Base-by-base conservation (phyloP, 371 early-diverging fungal genomes). In the Basidiobolus heterosporus region DNA sequence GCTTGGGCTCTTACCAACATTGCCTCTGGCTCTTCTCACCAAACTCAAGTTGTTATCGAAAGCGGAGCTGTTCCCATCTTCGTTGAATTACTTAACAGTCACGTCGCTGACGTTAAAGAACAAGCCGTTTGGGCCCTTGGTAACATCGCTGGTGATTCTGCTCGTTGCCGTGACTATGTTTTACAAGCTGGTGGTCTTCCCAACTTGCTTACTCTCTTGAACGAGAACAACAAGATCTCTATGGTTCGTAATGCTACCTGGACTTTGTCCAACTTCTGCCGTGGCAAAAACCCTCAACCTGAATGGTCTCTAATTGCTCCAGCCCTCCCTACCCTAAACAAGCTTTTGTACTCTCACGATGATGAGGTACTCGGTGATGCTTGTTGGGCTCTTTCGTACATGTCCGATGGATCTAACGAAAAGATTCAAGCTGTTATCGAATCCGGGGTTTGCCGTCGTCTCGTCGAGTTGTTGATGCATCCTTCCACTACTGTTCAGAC, bases 1-100 rank as follows among this genome's bases (percentile, higher is more conserved):
- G 98, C 98, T 14, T 99, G 99, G 99, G 98, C 97, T 36, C 71
- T 99, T 53, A 99, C 99, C 50, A 99, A 99, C 69, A 98, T 99
- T 64, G 98, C 99, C 14, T 98, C 99, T 5, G 99, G 99, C 19
- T 82, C 89, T 14, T 88, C 94, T 3, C 66, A 78, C 47, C 99
- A 99, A 69, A 99, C 99, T 2, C 76, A 85, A 60, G 75, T 78
- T 36, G 95, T 98, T n/a, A 83, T 98, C 44, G 79, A 95, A 36
- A 65, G 80, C 41, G 88, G 88, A 43, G 98, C 98, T 5, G 85
- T 98, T 24, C 94, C 92, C 47, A 65, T 79, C 45, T 93, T 99
- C 55, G 80, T 98, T 48, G 71, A 85, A 57, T 78, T 99, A 45
- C 69, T 99, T 35, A 65, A 77, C 52, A 89, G 89, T 47, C 70